phyloP scores from a whole-genome alignment of 257 asterid species.

The Forsythia suspensa region DNA sequence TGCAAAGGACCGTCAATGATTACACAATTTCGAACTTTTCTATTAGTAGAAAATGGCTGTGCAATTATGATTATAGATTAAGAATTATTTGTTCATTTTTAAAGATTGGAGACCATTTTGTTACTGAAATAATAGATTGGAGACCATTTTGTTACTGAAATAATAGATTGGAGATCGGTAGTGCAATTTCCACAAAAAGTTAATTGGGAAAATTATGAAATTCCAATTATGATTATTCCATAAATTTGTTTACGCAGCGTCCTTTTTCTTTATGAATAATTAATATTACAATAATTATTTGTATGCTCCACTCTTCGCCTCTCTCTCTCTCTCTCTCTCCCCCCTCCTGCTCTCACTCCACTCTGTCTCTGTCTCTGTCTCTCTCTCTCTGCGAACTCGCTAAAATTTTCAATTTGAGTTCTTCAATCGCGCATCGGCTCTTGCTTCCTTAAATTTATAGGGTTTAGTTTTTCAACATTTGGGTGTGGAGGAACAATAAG shows the following conservation, averaged over 20 bases:
- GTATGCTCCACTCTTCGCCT: constrained; percentile 35
- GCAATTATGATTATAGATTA: not conserved
- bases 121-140: not conserved
- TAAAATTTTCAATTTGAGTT: constrained; percentile 37
- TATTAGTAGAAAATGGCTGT: no score
- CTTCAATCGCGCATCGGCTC: constrained; percentile 25
- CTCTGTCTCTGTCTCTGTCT: constrained; percentile 8
- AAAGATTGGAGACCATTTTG: not conserved
- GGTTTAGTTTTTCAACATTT: constrained; percentile 48
- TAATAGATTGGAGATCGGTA: not conserved
- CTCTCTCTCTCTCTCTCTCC: constrained; percentile 24
- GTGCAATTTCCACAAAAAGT: not conserved
- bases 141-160: constrained; percentile 24
- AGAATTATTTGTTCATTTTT: no score
- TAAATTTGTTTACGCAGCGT: constrained; percentile 35
- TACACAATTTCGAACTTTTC: no score
- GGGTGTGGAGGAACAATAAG: constrained; percentile 33
- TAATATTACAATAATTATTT: constrained; percentile 51
- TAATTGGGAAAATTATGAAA: constrained; percentile 20
- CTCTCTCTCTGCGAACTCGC: constrained; percentile 58
- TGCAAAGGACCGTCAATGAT: no score
- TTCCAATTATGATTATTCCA: constrained; percentile 37
- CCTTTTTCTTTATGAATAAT: constrained; percentile 41
- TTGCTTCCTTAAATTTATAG: constrained; percentile 31
- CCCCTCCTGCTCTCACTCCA: not conserved